Conservation (phyloP, 352 stramenopile species). For the Globisporangium paroecandrum region DNA sequence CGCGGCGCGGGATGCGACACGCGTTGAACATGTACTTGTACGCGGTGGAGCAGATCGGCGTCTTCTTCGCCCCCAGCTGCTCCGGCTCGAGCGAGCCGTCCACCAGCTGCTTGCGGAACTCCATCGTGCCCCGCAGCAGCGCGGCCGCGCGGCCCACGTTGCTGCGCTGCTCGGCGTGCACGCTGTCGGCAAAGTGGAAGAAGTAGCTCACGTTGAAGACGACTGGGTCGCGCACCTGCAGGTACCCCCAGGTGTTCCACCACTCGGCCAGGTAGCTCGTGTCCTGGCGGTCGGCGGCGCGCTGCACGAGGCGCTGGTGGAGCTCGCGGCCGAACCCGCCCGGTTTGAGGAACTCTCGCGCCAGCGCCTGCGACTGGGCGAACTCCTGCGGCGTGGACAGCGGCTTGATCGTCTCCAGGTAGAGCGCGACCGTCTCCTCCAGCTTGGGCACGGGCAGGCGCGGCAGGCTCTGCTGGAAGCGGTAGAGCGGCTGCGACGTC, state of each 20-base stretch:
- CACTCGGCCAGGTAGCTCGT: conserved; percentile 72
- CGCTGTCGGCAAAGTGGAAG: conserved; percentile 74
- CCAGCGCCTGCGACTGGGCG: conserved; percentile 57
- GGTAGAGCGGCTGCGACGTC: conserved; percentile 57
- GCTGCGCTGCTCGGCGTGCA: conserved; percentile 50
- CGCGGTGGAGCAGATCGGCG: conserved; percentile 87
- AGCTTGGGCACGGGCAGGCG: conserved; percentile 90
- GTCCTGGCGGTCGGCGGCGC: conserved; percentile 53
- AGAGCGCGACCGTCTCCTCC: conserved; percentile 86
- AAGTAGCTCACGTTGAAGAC: conserved; percentile 91
- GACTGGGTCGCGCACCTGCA: conserved; percentile 75
- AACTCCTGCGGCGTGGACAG: conserved; percentile 81
- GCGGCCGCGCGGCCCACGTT: conserved; percentile 74
- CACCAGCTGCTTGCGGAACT: conserved; percentile 89
- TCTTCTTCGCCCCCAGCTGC: conserved; percentile 87
- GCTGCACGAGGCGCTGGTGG: conserved; percentile 57
- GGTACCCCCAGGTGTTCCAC: conserved; percentile 79
- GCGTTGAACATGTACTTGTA: conserved; percentile 97
- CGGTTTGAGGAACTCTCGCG: conserved; percentile 57
- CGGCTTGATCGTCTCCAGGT: conserved; percentile 86
- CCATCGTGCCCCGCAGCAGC: conserved; percentile 80
- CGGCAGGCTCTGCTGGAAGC: conserved; percentile 83
- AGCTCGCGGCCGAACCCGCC: conserved; percentile 72
- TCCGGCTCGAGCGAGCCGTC: conserved; percentile 85
- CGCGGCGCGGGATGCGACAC: conserved; percentile 86